Conservation (phyloP, 2,329 filamentous ascomycete genomes). For the Neofusicoccum sp. region DNA sequence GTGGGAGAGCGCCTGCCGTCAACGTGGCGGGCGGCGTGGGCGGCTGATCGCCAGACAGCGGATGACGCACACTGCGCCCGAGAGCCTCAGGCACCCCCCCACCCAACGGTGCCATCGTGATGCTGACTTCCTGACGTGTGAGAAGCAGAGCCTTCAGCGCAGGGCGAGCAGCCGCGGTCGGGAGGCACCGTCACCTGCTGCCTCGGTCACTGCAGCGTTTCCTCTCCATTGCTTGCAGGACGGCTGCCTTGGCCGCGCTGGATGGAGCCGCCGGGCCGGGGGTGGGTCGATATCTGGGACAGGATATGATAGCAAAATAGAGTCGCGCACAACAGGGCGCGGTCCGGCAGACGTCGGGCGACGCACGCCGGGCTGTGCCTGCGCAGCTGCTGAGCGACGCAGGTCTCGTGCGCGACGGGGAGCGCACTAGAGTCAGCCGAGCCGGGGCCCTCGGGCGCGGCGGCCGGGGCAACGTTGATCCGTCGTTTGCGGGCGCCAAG, state of each 20-base stretch:
- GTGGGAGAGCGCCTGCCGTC: background rate
- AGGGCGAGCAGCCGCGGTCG: background rate
- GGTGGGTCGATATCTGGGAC: too few species aligned
- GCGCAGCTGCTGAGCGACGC: background rate
- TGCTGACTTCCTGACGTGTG: background rate
- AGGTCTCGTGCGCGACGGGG: background rate
- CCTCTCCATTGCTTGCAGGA: background rate
- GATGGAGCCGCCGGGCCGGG: background rate
- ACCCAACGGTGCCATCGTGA: background rate
- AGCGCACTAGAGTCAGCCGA: background rate
- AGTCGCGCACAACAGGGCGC: background rate
- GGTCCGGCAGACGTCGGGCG: background rate
- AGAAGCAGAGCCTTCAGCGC: background rate
- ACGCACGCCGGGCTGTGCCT: background rate
- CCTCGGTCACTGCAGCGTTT: background rate
- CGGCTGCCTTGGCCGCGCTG: background rate
- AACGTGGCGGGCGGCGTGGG: constrained; percentile 9
- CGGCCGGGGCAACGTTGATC: background rate
- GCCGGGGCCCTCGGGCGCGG: background rate
- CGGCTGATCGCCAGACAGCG: constrained; percentile 5
- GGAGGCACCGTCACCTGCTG: background rate
- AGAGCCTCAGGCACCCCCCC: background rate
- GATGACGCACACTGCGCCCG: background rate
- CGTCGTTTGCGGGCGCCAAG: constrained; percentile 17
- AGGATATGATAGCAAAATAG: too few species aligned